These are phyloP conservation scores for Teunomyces kruisii DNA, from an alignment of 805 yeast genomes.

Conservation along the genomic window DNA sequence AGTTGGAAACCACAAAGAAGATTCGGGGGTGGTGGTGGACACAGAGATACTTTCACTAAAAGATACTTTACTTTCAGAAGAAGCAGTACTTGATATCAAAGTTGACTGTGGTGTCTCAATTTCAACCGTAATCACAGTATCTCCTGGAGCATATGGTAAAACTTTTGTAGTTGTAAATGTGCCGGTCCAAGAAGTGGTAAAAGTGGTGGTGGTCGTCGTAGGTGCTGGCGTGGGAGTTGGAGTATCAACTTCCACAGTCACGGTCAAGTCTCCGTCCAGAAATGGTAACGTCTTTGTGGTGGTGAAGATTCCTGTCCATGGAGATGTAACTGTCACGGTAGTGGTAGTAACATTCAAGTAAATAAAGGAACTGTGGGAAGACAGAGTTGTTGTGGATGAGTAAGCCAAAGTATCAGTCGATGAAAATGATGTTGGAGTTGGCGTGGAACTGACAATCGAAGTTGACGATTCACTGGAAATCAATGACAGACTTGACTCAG, in stretches of 20 bases:
- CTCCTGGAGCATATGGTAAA: conserved; percentile 4
- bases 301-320: conserved; percentile 4
- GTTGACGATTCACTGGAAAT: not conserved
- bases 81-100: not conserved
- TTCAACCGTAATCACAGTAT: conserved; percentile 1
- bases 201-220: not conserved
- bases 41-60: not conserved
- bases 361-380: not conserved
- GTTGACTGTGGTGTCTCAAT: not conserved
- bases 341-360: conserved; percentile 1
- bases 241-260: conserved; percentile 1
- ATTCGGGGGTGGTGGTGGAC: too few relatives aligned
- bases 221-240: not conserved
- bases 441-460: not conserved
- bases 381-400: not conserved
- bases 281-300: conserved; percentile 2
- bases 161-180: not conserved
- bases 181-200: conserved; percentile 4
- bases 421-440: not conserved
- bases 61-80: not conserved
- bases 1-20: too few relatives aligned
- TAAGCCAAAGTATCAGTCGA: too few relatives aligned
- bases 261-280: not conserved
- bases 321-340: conserved; percentile 1
- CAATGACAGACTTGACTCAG: not conserved